Percentiles rank a stretch among this genome's conserved stretches.
Conservation (phyloP, 2,329 filamentous ascomycete species). For the Claviceps fusiformis region DNA sequence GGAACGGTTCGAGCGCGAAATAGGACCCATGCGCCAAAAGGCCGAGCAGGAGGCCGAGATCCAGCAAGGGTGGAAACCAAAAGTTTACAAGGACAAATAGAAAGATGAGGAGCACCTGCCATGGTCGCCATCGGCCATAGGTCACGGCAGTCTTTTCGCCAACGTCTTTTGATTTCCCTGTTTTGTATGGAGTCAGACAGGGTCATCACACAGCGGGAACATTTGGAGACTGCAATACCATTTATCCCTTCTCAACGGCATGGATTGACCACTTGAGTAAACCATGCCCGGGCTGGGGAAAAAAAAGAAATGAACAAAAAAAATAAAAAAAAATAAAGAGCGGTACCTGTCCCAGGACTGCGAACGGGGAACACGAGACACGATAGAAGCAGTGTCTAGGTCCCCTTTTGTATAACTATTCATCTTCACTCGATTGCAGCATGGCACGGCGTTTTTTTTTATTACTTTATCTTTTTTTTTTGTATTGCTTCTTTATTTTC, state of each 20-base stretch:
- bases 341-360: neutral
- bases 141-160: neutral
- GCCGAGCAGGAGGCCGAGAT: constrained; percentile 63
- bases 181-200: neutral
- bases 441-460: constrained; percentile 29
- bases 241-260: neutral
- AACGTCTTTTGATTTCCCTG: neutral
- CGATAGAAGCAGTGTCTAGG: neutral
- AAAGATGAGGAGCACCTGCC: neutral
- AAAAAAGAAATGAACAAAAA: neutral
- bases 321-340: neutral
- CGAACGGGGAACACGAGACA: neutral
- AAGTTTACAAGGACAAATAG: constrained; percentile 78
- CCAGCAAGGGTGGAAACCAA: constrained; percentile 83
- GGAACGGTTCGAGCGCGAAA: constrained; percentile 82
- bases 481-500: neutral
- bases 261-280: neutral
- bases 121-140: too few species aligned
- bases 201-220: neutral
- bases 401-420: constrained; percentile 24
- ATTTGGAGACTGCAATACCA: neutral
- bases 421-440: constrained; percentile 42
- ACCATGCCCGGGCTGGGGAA: neutral
- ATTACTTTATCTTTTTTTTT: neutral
- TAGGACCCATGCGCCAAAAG: constrained; percentile 58